Evolutionary conservation across 176 grass and related monocot species (phyloP), one percentile per base, ranked within the genome.

Genomic region (Cenchrus americanus): DNA sequence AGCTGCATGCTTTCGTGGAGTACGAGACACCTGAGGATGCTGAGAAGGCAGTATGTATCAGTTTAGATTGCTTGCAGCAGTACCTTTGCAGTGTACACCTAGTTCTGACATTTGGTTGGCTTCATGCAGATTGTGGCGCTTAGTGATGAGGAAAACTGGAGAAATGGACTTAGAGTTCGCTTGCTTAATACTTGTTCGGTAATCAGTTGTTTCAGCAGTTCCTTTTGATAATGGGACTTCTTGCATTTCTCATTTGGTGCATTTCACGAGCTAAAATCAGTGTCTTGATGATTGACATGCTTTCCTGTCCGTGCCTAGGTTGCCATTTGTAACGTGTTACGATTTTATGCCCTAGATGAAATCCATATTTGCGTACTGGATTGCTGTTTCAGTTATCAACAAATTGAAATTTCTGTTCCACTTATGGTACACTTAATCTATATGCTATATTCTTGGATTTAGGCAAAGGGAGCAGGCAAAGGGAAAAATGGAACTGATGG

Each of bases 1-100:
- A 94, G 92, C 81, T 94, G 27, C 92, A 94, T 80, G 92, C 87
- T 71, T 94, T 94, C 7, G 84, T 91, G 48, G 92, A 89, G 69
- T 94, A 94, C 1, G 84, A 89, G 62, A 89, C 73, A 76, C 14
- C 84, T 53, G 89, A 94, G 76, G 86, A 91, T 87, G 92, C 89
- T 70, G 87, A 85, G 71, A 91, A 80, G 77, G 92, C 89, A 47
- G 92, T 94, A 89, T 71, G 92, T 85, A 40, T 52, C 14, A 19
- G 32, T 84, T 87, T 86, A 40, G 40, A 82, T 86, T 81, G 14
- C 54, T 40, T 9, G 42, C 61, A 52, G 58, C 7, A 76, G 17
- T 47, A 44, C 43, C 37, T 57, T 50, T 80, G 68, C 24, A 65
- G 26, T 42, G 2, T 32, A 79, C 6, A 10, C 53, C 34, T 76